Evolutionary conservation across 768 basidiomycete genomes (phyloP).

Genomic region (Hemileccinum impolitum): DNA sequence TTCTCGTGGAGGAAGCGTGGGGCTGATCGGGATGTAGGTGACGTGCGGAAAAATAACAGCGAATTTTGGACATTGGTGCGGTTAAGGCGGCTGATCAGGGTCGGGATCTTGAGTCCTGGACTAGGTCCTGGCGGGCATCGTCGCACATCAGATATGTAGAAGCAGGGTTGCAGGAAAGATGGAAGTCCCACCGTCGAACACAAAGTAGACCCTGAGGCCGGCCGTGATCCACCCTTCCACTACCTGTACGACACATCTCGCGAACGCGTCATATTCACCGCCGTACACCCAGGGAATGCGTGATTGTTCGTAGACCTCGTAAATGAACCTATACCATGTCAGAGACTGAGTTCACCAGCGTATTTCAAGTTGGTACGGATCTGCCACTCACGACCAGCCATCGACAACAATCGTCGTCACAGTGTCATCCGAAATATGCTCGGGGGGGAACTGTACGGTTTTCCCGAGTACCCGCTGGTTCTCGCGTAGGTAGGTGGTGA

Average conservation of each 20-base stretch:
- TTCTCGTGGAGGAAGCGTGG: conserved; percentile 69
- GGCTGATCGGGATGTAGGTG: conserved; percentile 55
- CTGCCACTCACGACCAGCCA: conserved; percentile 76
- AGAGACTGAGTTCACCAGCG: conserved; percentile 8
- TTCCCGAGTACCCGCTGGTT: conserved; percentile 39
- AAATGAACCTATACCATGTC: conserved; percentile 61
- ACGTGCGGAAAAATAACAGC: conserved; percentile 80
- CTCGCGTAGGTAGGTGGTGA: conserved; percentile 50
- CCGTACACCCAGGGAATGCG: conserved; percentile 82
- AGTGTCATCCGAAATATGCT: conserved; percentile 3
- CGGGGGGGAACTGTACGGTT: conserved; percentile 29
- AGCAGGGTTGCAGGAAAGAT: conserved; percentile 15
- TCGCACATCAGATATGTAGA: conserved; percentile 11
- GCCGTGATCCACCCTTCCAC: conserved; percentile 67
- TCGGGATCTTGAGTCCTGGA: conserved; percentile 71
- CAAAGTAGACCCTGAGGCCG: conserved; percentile 65
- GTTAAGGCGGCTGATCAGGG: conserved; percentile 54
- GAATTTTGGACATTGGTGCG: conserved; percentile 59
- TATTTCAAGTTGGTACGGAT: background rate
- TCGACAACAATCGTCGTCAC: conserved; percentile 64
- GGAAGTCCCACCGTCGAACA: conserved; percentile 67
- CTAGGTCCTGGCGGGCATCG: conserved; percentile 49
- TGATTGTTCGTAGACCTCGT: conserved; percentile 56
- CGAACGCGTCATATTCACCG: conserved; percentile 68
- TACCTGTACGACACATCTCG: conserved; percentile 43